phyloP scores from a whole-genome alignment of 768 basidiomycete genomes.

The Mrakia frigida region DNA sequence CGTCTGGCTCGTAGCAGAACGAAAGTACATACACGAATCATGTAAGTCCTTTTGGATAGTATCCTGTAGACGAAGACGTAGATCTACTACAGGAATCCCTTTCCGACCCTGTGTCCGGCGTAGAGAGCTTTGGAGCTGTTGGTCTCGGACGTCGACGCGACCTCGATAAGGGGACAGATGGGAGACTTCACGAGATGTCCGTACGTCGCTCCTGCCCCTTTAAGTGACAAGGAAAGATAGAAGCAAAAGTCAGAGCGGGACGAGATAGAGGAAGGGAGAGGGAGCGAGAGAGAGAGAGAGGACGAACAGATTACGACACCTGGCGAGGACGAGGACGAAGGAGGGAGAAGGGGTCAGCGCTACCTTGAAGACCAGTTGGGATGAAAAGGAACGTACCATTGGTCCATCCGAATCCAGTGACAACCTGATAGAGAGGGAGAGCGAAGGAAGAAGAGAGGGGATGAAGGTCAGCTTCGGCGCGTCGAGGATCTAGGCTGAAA shows the following conservation, averaged over 20 bases:
- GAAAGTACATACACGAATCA: no score
- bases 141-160: background rate
- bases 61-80: no score
- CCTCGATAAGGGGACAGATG: slow-evolving; percentile 52
- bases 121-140: background rate
- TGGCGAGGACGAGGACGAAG: background rate
- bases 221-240: background rate
- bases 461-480: no score
- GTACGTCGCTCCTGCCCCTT: slow-evolving; percentile 43
- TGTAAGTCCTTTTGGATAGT: no score
- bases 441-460: no score
- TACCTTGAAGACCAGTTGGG: no score
- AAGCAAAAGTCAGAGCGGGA: background rate
- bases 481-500: no score
- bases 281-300: background rate
- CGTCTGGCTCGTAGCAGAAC: no score
- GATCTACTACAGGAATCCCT: no score
- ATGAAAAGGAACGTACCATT: slow-evolving; percentile 52
- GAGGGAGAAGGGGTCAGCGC: no score
- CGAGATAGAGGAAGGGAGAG: background rate
- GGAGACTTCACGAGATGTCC: slow-evolving; percentile 59
- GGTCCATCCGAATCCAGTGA: slow-evolving; percentile 79
- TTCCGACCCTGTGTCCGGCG: background rate
- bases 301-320: background rate
- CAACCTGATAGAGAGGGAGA: background rate